Evolutionary conservation across 345 rosid species (phyloP).

Genomic region (Pistacia atlantica): DNA sequence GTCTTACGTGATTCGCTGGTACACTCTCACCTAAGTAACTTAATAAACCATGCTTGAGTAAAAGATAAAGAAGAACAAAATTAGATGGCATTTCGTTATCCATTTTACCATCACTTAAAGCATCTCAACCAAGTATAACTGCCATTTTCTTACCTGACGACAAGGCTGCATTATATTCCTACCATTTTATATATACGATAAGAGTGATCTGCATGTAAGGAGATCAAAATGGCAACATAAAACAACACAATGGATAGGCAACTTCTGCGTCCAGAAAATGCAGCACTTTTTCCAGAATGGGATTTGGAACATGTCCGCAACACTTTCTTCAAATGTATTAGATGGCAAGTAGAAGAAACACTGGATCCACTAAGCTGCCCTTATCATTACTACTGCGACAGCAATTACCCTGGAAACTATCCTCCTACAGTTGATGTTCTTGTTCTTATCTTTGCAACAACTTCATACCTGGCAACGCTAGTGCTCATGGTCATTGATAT

Average conservation of each 20-base stretch:
- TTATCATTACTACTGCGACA: constrained; percentile 82
- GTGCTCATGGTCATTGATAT: constrained; percentile 40
- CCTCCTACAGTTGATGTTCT: constrained; percentile 48
- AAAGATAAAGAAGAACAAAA: constrained; percentile 5
- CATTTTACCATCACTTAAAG: constrained; percentile 49
- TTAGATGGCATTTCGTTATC: constrained; percentile 58
- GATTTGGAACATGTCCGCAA: constrained; percentile 38
- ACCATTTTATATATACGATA: not conserved
- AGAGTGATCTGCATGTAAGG: constrained; percentile 10
- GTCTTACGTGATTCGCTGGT: not conserved
- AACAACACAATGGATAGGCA: constrained; percentile 28
- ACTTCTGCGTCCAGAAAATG: constrained; percentile 17
- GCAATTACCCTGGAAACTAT: constrained; percentile 57
- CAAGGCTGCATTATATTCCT: constrained; percentile 14
- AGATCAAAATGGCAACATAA: constrained; percentile 9
- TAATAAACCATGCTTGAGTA: not conserved
- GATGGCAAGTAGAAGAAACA: constrained; percentile 86
- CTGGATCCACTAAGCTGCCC: constrained; percentile 77
- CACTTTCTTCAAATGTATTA: constrained; percentile 68
- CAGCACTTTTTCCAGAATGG: constrained; percentile 39
- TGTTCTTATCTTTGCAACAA: constrained; percentile 40
- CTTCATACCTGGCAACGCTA: constrained; percentile 50
- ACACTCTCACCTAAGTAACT: no score
- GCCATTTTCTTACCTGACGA: constrained; percentile 12
- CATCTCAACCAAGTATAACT: constrained; percentile 40